Evolutionary conservation across 306 rosid species (phyloP), one percentile per base, ranked within the genome.

Genomic region (Pyrus bretschneideri): DNA sequence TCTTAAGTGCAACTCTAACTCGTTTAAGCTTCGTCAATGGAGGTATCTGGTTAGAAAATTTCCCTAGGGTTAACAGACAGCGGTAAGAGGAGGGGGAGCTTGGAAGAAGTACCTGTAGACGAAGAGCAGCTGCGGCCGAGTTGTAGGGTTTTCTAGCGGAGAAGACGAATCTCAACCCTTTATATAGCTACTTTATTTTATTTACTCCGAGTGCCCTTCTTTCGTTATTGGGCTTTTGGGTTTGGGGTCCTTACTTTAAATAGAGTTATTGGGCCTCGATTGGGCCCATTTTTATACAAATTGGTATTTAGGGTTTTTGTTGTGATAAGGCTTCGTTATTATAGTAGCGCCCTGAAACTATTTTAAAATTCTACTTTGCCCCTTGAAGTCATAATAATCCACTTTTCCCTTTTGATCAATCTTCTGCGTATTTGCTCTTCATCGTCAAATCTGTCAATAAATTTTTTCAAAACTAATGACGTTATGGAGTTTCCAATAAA

Each of bases 111-210:
- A 40, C 74, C 57, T 71, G 68, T 11, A 23, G 71, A 29, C 11
- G 40, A 15, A 51, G 45, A 57, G 61, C 55, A 27, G 79, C 83
- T 11, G 89, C 86, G 58, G 79, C 86, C 22, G 70, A 61, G 21
- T 21, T 40, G 13, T 82, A 82, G 90, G 91, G 91, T 85, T 89
- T 82, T 12, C 25, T 14, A 57, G 17, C 0, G 51, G 81, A 19
- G 70, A 61, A 38, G n/a, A 59, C 8, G 69, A 64, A 25, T 31
- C 35, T 23, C 70, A 42, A 9, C 3, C 2, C 40, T 23, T 67
- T 67, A 80, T 74, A 80, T 80, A 69, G 42, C n/a, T 54, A 45
- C 40, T 55, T 35, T 35, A 44, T 33, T 27, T 27, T 40, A 19
- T 14, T 30, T 61, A 14, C 44, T 25, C 1, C 4, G 1, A 25